These are phyloP conservation scores for Cladosporium sp. DNA, from an alignment of 2,329 filamentous ascomycete genomes.

Conservation along the genomic window DNA sequence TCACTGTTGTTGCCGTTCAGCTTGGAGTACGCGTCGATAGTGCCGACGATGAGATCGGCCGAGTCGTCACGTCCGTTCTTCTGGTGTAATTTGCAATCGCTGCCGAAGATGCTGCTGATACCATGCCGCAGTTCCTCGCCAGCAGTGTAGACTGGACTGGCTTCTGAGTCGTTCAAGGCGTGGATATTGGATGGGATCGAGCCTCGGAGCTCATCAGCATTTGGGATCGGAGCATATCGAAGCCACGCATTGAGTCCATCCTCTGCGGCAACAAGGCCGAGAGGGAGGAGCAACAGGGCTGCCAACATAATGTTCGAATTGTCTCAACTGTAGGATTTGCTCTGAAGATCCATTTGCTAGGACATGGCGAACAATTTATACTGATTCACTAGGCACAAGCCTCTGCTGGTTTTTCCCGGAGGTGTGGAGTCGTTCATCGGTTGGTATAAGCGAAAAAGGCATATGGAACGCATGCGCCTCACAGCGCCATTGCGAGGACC, in stretches of 20 bases:
- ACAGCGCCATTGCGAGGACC: too few relatives aligned
- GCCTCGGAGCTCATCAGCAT: conserved; percentile 33
- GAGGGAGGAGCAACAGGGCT: conserved; percentile 3
- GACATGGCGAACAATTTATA: too few relatives aligned
- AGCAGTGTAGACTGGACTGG: conserved; percentile 57
- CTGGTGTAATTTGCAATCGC: conserved; percentile 23
- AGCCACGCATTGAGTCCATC: conserved; percentile 61
- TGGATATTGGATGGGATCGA: conserved; percentile 47
- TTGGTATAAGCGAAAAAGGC: too few relatives aligned
- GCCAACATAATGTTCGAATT: too few relatives aligned
- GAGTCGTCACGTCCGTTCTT: conserved; percentile 23
- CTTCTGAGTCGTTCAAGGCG: conserved; percentile 44
- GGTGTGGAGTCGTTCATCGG: too few relatives aligned
- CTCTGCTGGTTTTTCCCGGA: too few relatives aligned
- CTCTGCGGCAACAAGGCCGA: conserved; percentile 48
- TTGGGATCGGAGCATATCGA: conserved; percentile 55
- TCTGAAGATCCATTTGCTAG: too few relatives aligned
- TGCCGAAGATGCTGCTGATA: conserved; percentile 54
- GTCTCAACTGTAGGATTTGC: too few relatives aligned
- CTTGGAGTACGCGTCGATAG: conserved; percentile 40
- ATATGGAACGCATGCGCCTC: too few relatives aligned
- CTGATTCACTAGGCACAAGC: too few relatives aligned
- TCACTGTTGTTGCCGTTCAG: conserved; percentile 32
- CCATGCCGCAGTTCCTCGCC: conserved; percentile 52
- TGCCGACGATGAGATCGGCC: conserved; percentile 48